Conservation (phyloP, 176 grass and related monocot genomes). For the Oryza meyeriana region DNA sequence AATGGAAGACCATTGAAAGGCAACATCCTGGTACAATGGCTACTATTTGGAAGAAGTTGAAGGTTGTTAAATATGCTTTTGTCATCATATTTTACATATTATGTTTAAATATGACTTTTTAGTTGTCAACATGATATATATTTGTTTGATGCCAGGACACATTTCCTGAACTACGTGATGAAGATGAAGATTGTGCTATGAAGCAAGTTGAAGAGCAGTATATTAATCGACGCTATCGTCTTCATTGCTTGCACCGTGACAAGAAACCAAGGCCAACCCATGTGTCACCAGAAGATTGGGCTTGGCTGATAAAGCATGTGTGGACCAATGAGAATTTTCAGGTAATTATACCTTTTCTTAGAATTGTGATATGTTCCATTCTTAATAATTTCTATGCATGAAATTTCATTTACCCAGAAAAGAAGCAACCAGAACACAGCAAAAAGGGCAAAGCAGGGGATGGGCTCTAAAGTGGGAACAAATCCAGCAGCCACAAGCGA, state of each 20-base stretch:
- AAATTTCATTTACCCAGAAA: background rate
- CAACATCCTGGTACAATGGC: background rate
- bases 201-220: background rate
- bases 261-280: background rate
- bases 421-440: background rate
- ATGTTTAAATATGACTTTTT: no score
- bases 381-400: background rate
- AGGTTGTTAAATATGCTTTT: no score
- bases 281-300: background rate
- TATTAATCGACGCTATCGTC: background rate
- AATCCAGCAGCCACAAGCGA: background rate
- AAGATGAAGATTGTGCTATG: background rate
- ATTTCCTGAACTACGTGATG: background rate
- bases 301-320: background rate
- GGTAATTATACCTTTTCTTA: background rate
- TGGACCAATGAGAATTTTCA: background rate
- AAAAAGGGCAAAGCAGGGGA: background rate
- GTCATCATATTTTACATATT: no score
- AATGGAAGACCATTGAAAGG: background rate
- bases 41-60: background rate
- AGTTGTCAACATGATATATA: no score
- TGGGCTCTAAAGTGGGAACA: no score
- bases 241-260: background rate
- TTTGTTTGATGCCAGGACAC: no score
- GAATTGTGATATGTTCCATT: background rate